These are phyloP conservation scores for Serendipita vermifera DNA, from an alignment of 768 basidiomycete species.

Conservation along the genomic window DNA sequence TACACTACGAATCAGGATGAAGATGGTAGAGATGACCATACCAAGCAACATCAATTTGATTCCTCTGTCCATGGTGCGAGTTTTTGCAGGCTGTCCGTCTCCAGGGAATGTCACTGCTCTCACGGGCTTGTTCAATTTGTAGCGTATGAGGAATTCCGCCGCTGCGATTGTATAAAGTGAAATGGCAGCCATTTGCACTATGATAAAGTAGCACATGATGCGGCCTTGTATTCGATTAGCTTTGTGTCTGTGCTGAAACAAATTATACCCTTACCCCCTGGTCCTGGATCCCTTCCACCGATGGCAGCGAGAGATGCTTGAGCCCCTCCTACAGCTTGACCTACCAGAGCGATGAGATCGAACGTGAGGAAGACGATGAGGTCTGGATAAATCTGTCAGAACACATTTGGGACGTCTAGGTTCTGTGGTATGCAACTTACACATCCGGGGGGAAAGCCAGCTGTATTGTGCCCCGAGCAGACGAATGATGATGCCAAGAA, in stretches of 20 bases:
- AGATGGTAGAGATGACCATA: slow-evolving; percentile 22
- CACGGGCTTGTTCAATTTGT: slow-evolving; percentile 20
- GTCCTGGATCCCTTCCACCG: not conserved
- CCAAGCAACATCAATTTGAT: slow-evolving; percentile 19
- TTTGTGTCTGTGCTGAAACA: not conserved
- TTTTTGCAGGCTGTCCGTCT: slow-evolving; percentile 1
- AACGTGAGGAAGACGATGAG: slow-evolving; percentile 32
- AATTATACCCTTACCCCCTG: not conserved
- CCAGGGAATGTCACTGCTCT: not conserved
- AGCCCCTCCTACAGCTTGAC: slow-evolving; percentile 54
- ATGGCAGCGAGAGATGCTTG: not conserved
- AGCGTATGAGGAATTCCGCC: slow-evolving; percentile 34
- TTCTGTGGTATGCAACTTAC: slow-evolving; percentile 24
- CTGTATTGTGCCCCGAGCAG: slow-evolving; percentile 36
- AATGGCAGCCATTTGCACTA: slow-evolving; percentile 28
- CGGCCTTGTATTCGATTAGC: not conserved
- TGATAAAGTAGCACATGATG: slow-evolving; percentile 11
- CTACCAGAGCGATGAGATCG: slow-evolving; percentile 46
- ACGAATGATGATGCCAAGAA: slow-evolving; percentile 37
- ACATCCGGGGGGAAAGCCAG: slow-evolving; percentile 31
- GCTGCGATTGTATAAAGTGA: slow-evolving; percentile 30
- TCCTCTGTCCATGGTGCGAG: slow-evolving; percentile 7
- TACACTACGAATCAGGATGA: slow-evolving; percentile 40
- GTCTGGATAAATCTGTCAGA: slow-evolving; percentile 21
- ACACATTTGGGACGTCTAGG: not conserved